A percentile compares a stretch with the other conserved stretches of the same genome.
Evolutionary conservation across 2,329 filamentous ascomycete species (phyloP).

Genomic region (Ophiostoma sp.): DNA sequence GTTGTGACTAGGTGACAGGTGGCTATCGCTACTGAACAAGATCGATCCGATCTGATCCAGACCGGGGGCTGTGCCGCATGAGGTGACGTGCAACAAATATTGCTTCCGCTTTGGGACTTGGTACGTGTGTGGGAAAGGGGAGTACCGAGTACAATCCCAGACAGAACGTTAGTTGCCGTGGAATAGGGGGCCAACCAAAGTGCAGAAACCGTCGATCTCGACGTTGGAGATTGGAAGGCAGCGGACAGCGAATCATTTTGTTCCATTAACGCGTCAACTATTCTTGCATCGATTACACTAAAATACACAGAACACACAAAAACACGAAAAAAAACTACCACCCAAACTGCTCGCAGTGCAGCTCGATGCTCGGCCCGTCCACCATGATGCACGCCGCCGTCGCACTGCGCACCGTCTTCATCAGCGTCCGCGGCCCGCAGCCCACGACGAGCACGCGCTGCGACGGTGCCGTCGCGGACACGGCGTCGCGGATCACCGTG

Average conservation of each 20-base stretch:
- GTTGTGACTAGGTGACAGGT: slow-evolving; percentile 22
- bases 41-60: not conserved
- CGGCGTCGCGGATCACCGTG: not conserved
- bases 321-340: not conserved
- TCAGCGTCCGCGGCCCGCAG: not conserved
- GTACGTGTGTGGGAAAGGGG: not conserved
- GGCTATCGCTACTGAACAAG: too few species aligned
- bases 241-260: too few species aligned
- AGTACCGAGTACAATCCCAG: not conserved
- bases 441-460: not conserved
- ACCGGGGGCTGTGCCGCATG: not conserved
- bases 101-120: not conserved
- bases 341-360: slow-evolving; percentile 7
- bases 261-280: too few species aligned
- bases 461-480: not conserved
- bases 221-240: too few species aligned
- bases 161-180: not conserved
- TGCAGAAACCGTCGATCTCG: not conserved
- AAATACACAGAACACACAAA: too few species aligned
- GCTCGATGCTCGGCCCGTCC: not conserved
- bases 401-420: not conserved
- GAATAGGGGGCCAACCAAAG: not conserved
- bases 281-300: too few species aligned
- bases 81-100: not conserved
- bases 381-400: not conserved